A percentile compares a stretch with the other conserved stretches of the same genome.
Conservation (phyloP, 2,329 filamentous ascomycete genomes). For the Cadophora sp. region DNA sequence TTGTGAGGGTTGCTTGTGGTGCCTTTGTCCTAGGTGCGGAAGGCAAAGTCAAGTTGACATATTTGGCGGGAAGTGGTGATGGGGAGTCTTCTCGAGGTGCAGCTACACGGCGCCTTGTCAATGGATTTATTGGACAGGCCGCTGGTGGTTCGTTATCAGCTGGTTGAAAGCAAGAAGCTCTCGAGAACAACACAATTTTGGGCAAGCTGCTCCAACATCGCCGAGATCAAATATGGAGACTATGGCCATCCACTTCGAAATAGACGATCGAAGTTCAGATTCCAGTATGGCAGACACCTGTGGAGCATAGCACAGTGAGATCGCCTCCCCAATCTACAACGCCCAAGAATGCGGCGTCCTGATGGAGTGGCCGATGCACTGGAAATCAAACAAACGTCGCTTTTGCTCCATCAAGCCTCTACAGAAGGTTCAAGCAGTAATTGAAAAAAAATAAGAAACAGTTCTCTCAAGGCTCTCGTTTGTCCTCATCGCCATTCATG, state of each 20-base stretch:
- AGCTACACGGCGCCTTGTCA: constrained; percentile 35
- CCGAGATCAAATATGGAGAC: not conserved
- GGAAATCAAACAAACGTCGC: no score
- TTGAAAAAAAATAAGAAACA: not conserved
- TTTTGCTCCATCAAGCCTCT: no score
- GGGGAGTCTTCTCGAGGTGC: constrained; percentile 30
- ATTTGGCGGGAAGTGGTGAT: constrained; percentile 25
- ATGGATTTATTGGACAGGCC: constrained; percentile 34
- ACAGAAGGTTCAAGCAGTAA: no score
- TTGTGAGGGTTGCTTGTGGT: constrained; percentile 50
- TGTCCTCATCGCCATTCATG: not conserved
- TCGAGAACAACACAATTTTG: not conserved
- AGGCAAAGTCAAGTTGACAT: constrained; percentile 49
- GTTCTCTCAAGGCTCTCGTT: not conserved
- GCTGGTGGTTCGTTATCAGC: constrained; percentile 25
- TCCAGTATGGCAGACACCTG: no score
- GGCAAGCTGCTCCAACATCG: not conserved
- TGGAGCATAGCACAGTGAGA: no score
- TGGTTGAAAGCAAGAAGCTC: not conserved
- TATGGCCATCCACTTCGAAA: no score
- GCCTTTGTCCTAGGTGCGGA: constrained; percentile 49
- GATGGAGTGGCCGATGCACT: no score
- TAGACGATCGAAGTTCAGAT: no score
- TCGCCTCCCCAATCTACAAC: no score
- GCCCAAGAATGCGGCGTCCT: no score